Base-by-base conservation (phyloP, 169 alveolate species). In the Plasmodium gaboni region DNA sequence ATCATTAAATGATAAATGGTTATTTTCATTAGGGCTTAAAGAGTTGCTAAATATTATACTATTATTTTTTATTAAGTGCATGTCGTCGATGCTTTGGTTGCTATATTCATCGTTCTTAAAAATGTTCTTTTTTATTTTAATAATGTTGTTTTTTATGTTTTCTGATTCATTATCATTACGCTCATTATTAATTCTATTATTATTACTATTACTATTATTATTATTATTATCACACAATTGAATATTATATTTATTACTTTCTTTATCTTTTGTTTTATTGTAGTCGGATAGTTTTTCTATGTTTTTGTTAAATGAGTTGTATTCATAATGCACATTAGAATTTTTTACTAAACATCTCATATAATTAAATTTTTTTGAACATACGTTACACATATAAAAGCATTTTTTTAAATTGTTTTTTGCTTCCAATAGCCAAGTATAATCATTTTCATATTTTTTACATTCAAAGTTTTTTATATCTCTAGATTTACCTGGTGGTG, bases 41-140 rank as follows among this genome's bases (percentile, higher is more conserved):
- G 89, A 64, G 74, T 76, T 76, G 69, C 89, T 76, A 76, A 76
- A 76, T 76, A 76, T 57, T 63, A 76, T 64, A 76, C 89, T 76
- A 76, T 63, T 76, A 63, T 74, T 53, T 48, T 64, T 64, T 48
- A 68, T 53, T 76, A 74, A 26, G 64, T 76, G 64, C 32, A 24
- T 22, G 89, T 72, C 51, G 32, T 19, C 55, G 32, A 48, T 38
- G n/a, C 44, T 64, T 76, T 76, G 67, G 51, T 76, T 76, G 17
- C 76, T 64, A 46, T 42, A 42, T 68, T 44, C 46, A 9, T 26
- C 26, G 59, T 63, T 46, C 65, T 63, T 76, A 15, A 38, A 76
- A 24, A 15, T 28, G 65, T 76, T 64, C 64, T 67, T 76, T 46
- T 64, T 63, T 76, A 76, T 76, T 74, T 64, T 76, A 32, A 76